Evolutionary conservation across 2,329 filamentous ascomycete species (phyloP).

Genomic region (Aspergillus sp.): DNA sequence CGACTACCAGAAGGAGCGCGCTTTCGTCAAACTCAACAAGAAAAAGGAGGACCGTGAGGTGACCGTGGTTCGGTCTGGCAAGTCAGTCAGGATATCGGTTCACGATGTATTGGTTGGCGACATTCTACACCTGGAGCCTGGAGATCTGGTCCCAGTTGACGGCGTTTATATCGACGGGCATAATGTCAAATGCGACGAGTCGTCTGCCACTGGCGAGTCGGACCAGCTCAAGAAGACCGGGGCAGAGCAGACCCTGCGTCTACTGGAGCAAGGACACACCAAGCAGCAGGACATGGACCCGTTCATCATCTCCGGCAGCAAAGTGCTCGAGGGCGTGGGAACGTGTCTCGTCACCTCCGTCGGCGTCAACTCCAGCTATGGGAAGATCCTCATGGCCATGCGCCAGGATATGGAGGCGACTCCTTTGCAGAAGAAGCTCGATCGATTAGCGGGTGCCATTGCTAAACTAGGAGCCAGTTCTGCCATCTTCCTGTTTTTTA

Average conservation of each 20-base stretch:
- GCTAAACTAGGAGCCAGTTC: constrained; percentile 62
- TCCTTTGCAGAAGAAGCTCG: constrained; percentile 72
- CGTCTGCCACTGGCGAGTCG: constrained; percentile 74
- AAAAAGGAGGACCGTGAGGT: constrained; percentile 75
- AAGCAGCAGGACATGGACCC: constrained; percentile 62
- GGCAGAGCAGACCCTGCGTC: constrained; percentile 64
- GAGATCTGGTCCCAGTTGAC: constrained; percentile 70
- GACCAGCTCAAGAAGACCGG: constrained; percentile 68
- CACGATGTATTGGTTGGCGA: constrained; percentile 73
- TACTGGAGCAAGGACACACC: constrained; percentile 60
- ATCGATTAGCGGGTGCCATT: constrained; percentile 72
- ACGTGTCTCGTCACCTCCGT: constrained; percentile 73
- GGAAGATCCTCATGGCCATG: constrained; percentile 73
- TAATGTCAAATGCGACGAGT: constrained; percentile 70
- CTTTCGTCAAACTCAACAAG: constrained; percentile 76
- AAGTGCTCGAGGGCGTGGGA: constrained; percentile 73
- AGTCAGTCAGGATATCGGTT: constrained; percentile 66
- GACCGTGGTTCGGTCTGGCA: constrained; percentile 73
- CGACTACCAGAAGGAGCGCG: constrained; percentile 78
- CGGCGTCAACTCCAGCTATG: constrained; percentile 71
- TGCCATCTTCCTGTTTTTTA: constrained; percentile 76
- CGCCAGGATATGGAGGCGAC: constrained; percentile 72
- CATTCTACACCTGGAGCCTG: constrained; percentile 70
- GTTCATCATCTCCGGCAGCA: constrained; percentile 78
- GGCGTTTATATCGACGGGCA: constrained; percentile 69